A percentile compares a stretch with the other conserved stretches of the same genome.
Evolutionary conservation across 768 basidiomycete genomes (phyloP).

Genomic region (Rhizopogon rudus): DNA sequence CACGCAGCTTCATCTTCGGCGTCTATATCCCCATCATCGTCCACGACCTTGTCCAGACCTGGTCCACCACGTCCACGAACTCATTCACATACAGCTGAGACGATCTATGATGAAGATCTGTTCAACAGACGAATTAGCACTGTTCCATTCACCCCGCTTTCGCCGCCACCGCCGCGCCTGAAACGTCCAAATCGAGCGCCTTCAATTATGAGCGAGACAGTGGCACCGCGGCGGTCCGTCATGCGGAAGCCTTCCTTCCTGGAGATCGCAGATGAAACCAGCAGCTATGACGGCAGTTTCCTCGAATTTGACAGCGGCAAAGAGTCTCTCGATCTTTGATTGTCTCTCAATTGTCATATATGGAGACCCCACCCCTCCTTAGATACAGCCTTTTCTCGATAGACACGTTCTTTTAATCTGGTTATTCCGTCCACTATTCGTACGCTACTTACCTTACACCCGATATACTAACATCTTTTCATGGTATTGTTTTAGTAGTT

Average conservation of each 20-base stretch:
- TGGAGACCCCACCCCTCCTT: slow-evolving; percentile 8
- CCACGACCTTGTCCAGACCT: slow-evolving; percentile 25
- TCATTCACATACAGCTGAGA: slow-evolving; percentile 10
- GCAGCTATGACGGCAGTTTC: slow-evolving; percentile 30
- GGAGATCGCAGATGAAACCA: slow-evolving; percentile 46
- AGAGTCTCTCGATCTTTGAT: slow-evolving; percentile 31
- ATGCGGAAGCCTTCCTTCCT: slow-evolving; percentile 70
- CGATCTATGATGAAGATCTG: background rate
- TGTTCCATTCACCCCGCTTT: slow-evolving; percentile 29
- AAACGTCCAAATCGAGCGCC: background rate
- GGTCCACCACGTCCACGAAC: slow-evolving; percentile 38
- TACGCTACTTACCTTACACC: slow-evolving; percentile 1
- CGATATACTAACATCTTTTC: slow-evolving; percentile 4
- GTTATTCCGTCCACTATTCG: slow-evolving; percentile 14
- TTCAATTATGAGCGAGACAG: slow-evolving; percentile 26
- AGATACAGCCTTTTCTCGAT: background rate
- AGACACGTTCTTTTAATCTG: slow-evolving; percentile 5
- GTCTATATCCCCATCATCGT: slow-evolving; percentile 12
- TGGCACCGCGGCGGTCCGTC: slow-evolving; percentile 45
- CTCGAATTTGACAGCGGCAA: slow-evolving; percentile 34
- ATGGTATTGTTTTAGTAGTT: slow-evolving; percentile 13
- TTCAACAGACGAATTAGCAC: slow-evolving; percentile 18
- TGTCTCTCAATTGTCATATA: slow-evolving; percentile 33
- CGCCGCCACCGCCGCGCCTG: slow-evolving; percentile 27
- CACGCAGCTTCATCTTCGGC: slow-evolving; percentile 17